Evolutionary conservation across 2,329 filamentous ascomycete genomes (phyloP).

Genomic region (Nothomitra cinnamomea): DNA sequence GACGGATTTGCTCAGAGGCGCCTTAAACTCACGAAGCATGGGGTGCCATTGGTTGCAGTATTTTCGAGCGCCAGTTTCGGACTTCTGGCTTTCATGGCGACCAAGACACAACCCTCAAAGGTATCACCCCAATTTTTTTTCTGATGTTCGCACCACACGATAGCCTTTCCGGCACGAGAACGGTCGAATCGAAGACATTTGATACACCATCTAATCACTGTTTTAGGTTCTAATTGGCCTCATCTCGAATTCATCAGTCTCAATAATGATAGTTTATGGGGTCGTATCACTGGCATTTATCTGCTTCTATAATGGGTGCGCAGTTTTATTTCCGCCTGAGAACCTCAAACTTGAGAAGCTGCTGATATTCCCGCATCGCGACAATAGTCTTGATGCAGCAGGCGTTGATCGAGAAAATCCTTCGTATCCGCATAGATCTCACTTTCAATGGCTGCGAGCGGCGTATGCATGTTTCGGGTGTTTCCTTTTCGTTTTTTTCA

Average conservation of each 20-base stretch:
- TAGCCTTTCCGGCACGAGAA: neutral
- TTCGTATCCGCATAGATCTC: neutral
- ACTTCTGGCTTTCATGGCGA: slow-evolving; percentile 4
- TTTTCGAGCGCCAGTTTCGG: slow-evolving; percentile 9
- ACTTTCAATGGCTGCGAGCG: slow-evolving; percentile 9
- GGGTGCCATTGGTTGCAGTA: slow-evolving; percentile 24
- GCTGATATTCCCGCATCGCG: neutral
- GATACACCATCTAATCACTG: neutral
- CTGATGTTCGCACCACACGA: too few species aligned
- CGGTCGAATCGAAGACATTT: too few species aligned
- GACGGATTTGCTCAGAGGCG: slow-evolving; percentile 24
- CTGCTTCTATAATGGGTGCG: neutral
- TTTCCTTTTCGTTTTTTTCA: slow-evolving; percentile 21
- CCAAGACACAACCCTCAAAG: neutral
- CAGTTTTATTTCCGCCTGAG: neutral
- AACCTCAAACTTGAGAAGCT: neutral
- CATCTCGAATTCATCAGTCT: neutral
- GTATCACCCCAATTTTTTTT: neutral
- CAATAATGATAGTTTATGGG: neutral
- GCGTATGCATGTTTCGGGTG: slow-evolving; percentile 21
- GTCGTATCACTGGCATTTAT: neutral
- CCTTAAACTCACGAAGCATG: slow-evolving; percentile 16
- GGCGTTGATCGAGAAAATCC: neutral
- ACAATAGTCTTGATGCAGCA: neutral
- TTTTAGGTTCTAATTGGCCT: neutral